Evolutionary conservation across 345 rosid species (phyloP), one percentile per base, ranked within the genome.

Genomic region (Heritiera fomes): DNA sequence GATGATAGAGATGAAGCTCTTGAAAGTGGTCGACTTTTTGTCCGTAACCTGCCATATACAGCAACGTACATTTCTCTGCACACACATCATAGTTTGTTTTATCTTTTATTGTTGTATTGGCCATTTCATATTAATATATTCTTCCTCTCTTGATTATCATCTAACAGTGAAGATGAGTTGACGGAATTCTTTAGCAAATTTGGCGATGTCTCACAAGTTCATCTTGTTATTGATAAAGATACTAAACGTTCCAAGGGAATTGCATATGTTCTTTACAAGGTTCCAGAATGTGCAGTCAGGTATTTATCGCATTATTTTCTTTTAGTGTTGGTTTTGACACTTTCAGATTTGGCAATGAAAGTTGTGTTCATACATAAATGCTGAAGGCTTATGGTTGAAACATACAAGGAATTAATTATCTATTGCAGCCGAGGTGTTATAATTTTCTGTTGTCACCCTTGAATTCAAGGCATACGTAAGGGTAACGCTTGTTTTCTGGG

Each of bases 211-310:
- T 84, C 89, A 9, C 86, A 90, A 82, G 98, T 92, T 79, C 98
- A 94, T 83, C 78, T 96, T 82, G 97, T 96, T 79, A 86, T 94
- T 73, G 94, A 96, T 82, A 94, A 89, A 85, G 95, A 89, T 85
- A 96, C 97, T 45, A 96, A 92, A 84, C 87, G 92, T 72, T 92
- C 99, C 73, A 96, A 87, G 81, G 99, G 99, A 83, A 73, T 94
- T 74, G 98, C 99, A 73, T 95, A 89, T 43, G 62, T 95, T 82
- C 91, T 81, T 77, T 95, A 87, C 73, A 68, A 85, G 3, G 80
- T 83, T 82, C 89, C 91, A 10, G 95, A 93, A 77, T 89, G 85
- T 83, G 94, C 99, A 5, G 84, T 87, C 75, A 95, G 97, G 99
- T 95, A 88, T 79, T 77, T 79, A 60, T 52, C 52, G 18, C 45